Evolutionary conservation across 345 rosid genomes (phyloP), one percentile per base, ranked within the genome.

Genomic region (Isatis tinctoria): DNA sequence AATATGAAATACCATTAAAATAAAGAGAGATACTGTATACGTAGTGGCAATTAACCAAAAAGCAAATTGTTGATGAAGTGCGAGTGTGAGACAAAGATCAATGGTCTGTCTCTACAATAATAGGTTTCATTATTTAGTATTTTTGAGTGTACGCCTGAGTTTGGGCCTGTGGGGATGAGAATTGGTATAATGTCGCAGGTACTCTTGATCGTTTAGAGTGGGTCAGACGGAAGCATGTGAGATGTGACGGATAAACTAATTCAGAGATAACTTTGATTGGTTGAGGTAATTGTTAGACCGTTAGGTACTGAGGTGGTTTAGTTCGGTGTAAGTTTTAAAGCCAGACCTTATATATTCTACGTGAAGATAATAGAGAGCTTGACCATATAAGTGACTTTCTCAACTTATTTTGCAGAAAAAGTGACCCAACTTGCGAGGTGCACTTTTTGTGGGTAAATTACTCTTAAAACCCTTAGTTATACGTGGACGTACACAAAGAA

Each of bases 21-120:
- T 69, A 69, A 28, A 7, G 17, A 27, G 35, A 40, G 18, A 27
- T 11, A 27, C 10, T 7, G 6, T 67, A 27, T 43, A 18, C 53
- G 32, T 57, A 30, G 54, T 28, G 54, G 32, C 18, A 30, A 56
- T 43, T 56, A 45, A 41, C 22, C 18, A 9, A 16, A 51, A 12
- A 56, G 14, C n/a, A 41, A n/a, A 13, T 54, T 39, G 73, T 51
- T 41, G 41, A 54, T 8, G 39, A 10, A 12, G 30, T 54, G n/a
- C n/a, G n/a, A n/a, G n/a, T n/a, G n/a, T n/a, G 63, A 37, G 32
- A 56, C 41, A 54, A 54, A 40, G 40, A 67, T 53, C 51, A 54
- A 27, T 16, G 53, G 32, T 30, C 32, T 69, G 64, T 68, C 73
- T 69, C 53, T 41, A 28, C 18, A 69, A 28, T 56, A 54, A 22